phyloP scores from a whole-genome alignment of 257 asterid genomes.

The Solanum piurae region DNA sequence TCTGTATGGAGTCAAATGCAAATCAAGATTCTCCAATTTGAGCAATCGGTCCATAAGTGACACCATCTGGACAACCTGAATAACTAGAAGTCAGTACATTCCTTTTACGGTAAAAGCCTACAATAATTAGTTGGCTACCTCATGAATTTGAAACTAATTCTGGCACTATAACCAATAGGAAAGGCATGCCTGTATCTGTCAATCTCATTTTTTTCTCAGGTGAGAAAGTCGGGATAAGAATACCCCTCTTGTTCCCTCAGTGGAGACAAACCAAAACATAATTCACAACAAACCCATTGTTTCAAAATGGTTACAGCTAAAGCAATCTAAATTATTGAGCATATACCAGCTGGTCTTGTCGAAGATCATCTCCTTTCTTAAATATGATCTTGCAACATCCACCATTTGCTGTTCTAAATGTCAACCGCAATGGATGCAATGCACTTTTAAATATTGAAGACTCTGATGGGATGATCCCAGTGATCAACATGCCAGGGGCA shows the following conservation, averaged over 20 bases:
- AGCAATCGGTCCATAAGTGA: constrained; percentile 93
- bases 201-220: background rate
- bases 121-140: background rate
- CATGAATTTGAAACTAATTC: background rate
- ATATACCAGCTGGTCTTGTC: constrained; percentile 97
- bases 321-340: background rate
- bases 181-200: background rate
- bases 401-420: constrained; percentile 83
- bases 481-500: constrained; percentile 73
- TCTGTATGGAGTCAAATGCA: constrained; percentile 90
- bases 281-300: background rate
- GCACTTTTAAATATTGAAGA: constrained; percentile 93
- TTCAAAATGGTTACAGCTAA: background rate
- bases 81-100: background rate
- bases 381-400: constrained; percentile 87
- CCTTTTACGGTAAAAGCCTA: background rate
- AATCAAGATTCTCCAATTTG: constrained; percentile 93
- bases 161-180: background rate
- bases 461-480: constrained; percentile 92
- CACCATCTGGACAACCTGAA: constrained; percentile 96
- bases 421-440: constrained; percentile 71
- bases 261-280: background rate
- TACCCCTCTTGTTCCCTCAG: background rate
- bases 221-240: background rate
- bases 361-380: constrained; percentile 95